These are phyloP conservation scores for Curvularia sp. DNA, from an alignment of 2,329 filamentous ascomycete species.

Conservation along the genomic window DNA sequence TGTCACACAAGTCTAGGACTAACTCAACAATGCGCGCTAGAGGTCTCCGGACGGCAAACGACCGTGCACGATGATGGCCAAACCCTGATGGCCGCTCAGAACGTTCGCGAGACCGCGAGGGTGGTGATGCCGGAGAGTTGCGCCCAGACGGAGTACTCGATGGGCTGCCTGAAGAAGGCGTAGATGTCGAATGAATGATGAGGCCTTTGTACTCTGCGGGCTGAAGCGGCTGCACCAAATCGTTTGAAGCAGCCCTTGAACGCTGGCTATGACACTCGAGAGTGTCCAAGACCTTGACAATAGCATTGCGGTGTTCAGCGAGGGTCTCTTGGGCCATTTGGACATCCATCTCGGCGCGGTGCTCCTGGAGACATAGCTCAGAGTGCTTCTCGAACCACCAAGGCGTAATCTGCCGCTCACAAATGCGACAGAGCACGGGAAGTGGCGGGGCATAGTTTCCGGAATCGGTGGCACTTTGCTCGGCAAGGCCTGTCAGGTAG, in stretches of 20 bases:
- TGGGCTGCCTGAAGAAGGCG: slow-evolving; percentile 71
- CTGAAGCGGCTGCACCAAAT: slow-evolving; percentile 55
- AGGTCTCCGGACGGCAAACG: slow-evolving; percentile 89
- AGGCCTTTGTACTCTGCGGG: slow-evolving; percentile 87
- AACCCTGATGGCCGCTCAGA: slow-evolving; percentile 73
- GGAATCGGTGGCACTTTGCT: slow-evolving; percentile 77
- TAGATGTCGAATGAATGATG: slow-evolving; percentile 76
- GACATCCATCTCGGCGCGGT: slow-evolving; percentile 96
- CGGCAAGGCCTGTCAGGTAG: slow-evolving; percentile 88
- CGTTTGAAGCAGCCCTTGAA: slow-evolving; percentile 61
- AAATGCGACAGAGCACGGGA: slow-evolving; percentile 93
- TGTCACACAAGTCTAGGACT: slow-evolving; percentile 93
- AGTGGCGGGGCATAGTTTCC: slow-evolving; percentile 79
- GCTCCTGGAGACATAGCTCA: slow-evolving; percentile 93
- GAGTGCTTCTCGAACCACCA: slow-evolving; percentile 99
- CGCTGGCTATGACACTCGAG: slow-evolving; percentile 80
- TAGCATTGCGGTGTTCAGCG: slow-evolving; percentile 89
- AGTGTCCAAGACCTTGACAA: slow-evolving; percentile 93
- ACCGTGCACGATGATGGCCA: slow-evolving; percentile 81
- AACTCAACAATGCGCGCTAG: slow-evolving; percentile 93
- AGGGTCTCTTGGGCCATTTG: slow-evolving; percentile 93
- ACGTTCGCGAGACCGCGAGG: slow-evolving; percentile 71
- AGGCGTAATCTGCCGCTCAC: slow-evolving; percentile 93
- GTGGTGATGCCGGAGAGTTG: slow-evolving; percentile 71
- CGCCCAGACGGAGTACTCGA: slow-evolving; percentile 74